Evolutionary conservation across 179 eudicot species (phyloP), one percentile per base, ranked within the genome.

Genomic region (Beta lomatogona): DNA sequence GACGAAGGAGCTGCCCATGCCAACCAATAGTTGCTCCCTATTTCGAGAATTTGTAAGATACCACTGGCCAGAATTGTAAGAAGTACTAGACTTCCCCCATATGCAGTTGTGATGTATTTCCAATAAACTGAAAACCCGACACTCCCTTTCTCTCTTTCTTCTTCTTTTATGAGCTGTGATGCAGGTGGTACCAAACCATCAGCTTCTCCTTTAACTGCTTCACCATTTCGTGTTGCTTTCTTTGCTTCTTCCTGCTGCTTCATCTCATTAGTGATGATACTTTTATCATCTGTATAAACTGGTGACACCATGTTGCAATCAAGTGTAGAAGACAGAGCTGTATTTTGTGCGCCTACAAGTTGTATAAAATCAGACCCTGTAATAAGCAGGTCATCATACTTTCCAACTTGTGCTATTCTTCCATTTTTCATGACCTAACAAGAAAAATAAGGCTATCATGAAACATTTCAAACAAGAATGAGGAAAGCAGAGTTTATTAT

Each of bases 1-100:
- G 81, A 60, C 4, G 58, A 15, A 31, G 77, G 73, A 71, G 73
- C 25, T 13, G 84, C 31, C 31, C 31, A 82, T 4, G 84, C 77
- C 16, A 77, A 63, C 84, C 84, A 82, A 31, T 48, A 82, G 28
- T 71, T 70, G 66, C 84, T 78, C 50, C 78, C 85, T 0, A 77
- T 48, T 1, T 44, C 31, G 41, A 82, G 85, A 60, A 44, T n/a
- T n/a, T 6, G 60, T 10, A 45, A 0, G n/a, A 72, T 8, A 9
- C 72, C 72, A 9, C 0, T 36, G 25, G 63, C 81, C 63, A 82
- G 12, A 22, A 82, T 18, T 50, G 61, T 21, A 16, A 82, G 66
- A 18, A 28, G 31, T 28, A 28, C 31, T 28, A 28, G 44, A 63
- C 22, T 57, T 21, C 85, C 81, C 64, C 85, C 73, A 71, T 71